Evolutionary conservation across 75 land plant genomes (phyloP), one percentile per base, ranked within the genome.

Genomic region (Adiantum capillusveneris): DNA sequence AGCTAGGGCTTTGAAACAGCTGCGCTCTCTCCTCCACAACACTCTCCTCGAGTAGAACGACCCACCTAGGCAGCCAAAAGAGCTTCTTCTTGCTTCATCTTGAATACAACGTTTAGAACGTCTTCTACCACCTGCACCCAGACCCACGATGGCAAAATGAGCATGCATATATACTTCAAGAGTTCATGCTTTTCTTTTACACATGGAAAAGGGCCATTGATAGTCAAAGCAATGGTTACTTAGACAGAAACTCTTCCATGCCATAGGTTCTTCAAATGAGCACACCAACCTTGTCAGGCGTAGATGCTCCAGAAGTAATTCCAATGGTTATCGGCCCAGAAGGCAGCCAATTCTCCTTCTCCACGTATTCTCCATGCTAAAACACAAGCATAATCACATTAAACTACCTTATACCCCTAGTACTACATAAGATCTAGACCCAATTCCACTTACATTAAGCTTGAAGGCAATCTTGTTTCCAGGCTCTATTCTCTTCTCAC

Each of bases 261-360:
- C 54, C 44, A 49, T 56, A n/a, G 11, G 14, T 19, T 7, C 14
- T 20, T 14, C 29, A 22, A 24, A 9, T 22, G 48, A 24, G 48
- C 2, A 30, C 61, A 6, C 62, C 60, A 75, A 88, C 94, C 90
- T 88, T 92, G 61, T 92, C 97, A 19, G 97, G 97, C 6, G 97
- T 88, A 36, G 97, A 92, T 30, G 97, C 97, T 58, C 97, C 97
- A 11, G 94, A 92, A 42, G 95, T 92, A 11, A 92, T 49, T 18
- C 97, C 97, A 41, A 92, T 74, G 18, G 80, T 92, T 41, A 92
- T 73, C 13, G 86, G 89, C 25, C 97, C 97, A 43, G 70, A 53
- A 9, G 97, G 94, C 20, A 92, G 63, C 82, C 81, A 92, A 63
- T 88, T 74, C 31, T 92, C 90, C 68, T 82, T 85, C 78, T 92